phyloP scores from a whole-genome alignment of 2,329 filamentous ascomycete genomes.

The Allantophomopsis lycopodina region DNA sequence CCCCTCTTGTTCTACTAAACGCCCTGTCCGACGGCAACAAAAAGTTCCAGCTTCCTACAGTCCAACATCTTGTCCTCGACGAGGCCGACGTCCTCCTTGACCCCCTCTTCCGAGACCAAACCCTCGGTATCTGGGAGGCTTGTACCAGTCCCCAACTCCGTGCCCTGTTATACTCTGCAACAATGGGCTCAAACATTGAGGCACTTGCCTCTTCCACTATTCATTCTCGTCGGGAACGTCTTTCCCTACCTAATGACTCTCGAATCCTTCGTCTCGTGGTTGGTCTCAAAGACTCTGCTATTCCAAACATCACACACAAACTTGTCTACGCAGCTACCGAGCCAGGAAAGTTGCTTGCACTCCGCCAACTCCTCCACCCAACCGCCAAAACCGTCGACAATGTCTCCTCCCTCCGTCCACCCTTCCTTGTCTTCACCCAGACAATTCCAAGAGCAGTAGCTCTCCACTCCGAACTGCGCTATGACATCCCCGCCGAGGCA shows the following conservation, averaged over 20 bases:
- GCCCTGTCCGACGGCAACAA: conserved; percentile 36
- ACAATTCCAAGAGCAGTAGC: conserved; percentile 85
- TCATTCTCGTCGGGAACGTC: conserved; percentile 30
- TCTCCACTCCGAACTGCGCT: conserved; percentile 78
- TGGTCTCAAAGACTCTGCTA: conserved; percentile 90
- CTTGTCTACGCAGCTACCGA: conserved; percentile 87
- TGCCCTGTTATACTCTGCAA: conserved; percentile 86
- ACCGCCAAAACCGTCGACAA: conserved; percentile 39
- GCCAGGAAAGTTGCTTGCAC: conserved; percentile 79
- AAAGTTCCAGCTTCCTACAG: conserved; percentile 43
- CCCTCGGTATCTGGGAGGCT: conserved; percentile 68
- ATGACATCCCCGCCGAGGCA: conserved; percentile 83
- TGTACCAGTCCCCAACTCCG: conserved; percentile 59
- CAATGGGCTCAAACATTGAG: conserved; percentile 91
- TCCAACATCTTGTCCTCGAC: conserved; percentile 69
- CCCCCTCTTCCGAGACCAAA: conserved; percentile 80
- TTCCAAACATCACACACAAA: conserved; percentile 82
- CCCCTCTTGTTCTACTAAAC: conserved; percentile 66
- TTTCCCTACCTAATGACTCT: conserved; percentile 21
- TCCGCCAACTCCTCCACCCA: conserved; percentile 81
- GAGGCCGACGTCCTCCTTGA: conserved; percentile 94
- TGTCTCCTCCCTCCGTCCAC: conserved; percentile 48
- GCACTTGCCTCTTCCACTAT: conserved; percentile 59
- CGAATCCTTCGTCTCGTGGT: conserved; percentile 75
- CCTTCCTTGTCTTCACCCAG: conserved; percentile 92